Evolutionary conservation across 2,329 filamentous ascomycete genomes (phyloP).

Genomic region (Colletotrichum sidae): DNA sequence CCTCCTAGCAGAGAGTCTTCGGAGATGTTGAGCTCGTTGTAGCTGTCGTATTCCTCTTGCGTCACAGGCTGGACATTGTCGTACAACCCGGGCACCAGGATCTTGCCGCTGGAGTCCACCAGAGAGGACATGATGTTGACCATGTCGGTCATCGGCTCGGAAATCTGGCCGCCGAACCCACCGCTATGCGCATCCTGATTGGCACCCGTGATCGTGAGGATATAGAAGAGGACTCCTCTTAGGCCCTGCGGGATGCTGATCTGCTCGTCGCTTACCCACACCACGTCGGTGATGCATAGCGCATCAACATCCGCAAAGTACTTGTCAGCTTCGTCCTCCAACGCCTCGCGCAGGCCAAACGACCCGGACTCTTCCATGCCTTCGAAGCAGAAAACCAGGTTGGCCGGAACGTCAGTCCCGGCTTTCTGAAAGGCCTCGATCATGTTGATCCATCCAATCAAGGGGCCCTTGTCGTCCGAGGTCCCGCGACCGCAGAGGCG

Average conservation of each 20-base stretch:
- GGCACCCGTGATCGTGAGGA: constrained; percentile 88
- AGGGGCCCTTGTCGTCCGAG: constrained; percentile 98
- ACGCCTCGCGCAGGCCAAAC: constrained; percentile 94
- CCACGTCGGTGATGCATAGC: constrained; percentile 99
- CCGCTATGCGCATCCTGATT: constrained; percentile 95
- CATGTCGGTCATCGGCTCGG: constrained; percentile 98
- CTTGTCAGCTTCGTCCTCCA: constrained; percentile 88
- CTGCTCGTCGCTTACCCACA: constrained; percentile 99
- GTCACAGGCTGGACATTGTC: constrained; percentile 92
- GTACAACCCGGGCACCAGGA: constrained; percentile 89
- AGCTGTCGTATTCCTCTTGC: constrained; percentile 87
- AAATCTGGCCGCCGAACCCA: constrained; percentile 94
- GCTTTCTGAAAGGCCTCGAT: constrained; percentile 98
- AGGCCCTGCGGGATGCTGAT: constrained; percentile 97
- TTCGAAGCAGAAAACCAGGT: constrained; percentile 99
- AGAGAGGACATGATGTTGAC: constrained; percentile 84
- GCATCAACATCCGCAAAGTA: constrained; percentile 96
- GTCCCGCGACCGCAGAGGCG: constrained; percentile 96
- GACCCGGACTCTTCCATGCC: constrained; percentile 99
- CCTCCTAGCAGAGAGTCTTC: constrained; percentile 96
- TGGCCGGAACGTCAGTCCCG: constrained; percentile 93
- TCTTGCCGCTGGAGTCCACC: constrained; percentile 91
- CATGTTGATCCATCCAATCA: constrained; percentile 96
- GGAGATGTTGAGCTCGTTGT: constrained; percentile 89
- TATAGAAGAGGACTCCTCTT: constrained; percentile 98